Percentiles rank a stretch among this genome's conserved stretches.
These are phyloP conservation scores for Verruconis gallopava DNA, from an alignment of 2,329 filamentous ascomycete species.

Conservation along the genomic window DNA sequence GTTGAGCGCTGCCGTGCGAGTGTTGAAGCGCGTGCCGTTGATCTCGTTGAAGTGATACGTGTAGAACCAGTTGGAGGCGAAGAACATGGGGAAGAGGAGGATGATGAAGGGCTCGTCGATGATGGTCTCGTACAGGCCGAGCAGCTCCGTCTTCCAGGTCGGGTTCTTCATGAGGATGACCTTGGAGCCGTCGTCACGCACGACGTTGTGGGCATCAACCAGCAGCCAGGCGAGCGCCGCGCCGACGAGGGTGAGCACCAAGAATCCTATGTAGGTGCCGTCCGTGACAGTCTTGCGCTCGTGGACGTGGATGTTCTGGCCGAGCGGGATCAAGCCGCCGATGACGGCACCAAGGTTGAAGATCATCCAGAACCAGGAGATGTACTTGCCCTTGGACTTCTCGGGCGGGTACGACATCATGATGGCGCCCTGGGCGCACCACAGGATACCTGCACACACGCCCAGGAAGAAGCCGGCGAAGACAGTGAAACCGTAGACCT, in stretches of 20 bases:
- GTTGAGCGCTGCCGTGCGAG: slow-evolving; percentile 64
- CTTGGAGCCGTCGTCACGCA: slow-evolving; percentile 62
- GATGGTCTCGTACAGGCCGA: slow-evolving; percentile 63
- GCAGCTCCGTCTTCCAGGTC: slow-evolving; percentile 67
- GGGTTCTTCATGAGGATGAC: slow-evolving; percentile 87
- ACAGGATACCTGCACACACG: slow-evolving; percentile 66
- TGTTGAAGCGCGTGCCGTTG: slow-evolving; percentile 58
- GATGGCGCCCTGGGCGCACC: slow-evolving; percentile 72
- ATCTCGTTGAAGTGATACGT: slow-evolving; percentile 67
- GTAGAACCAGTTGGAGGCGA: slow-evolving; percentile 69
- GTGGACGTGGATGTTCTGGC: slow-evolving; percentile 52
- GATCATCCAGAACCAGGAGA: slow-evolving; percentile 87
- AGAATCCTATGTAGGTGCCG: slow-evolving; percentile 79
- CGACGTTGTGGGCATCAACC: slow-evolving; percentile 56
- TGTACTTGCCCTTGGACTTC: slow-evolving; percentile 71
- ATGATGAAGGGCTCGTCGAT: slow-evolving; percentile 58
- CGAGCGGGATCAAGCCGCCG: slow-evolving; percentile 64
- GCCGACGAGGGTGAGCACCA: slow-evolving; percentile 66
- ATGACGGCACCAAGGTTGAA: slow-evolving; percentile 89
- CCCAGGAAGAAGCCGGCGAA: slow-evolving; percentile 67
- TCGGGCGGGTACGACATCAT: slow-evolving; percentile 86
- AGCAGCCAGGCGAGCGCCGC: slow-evolving; percentile 57
- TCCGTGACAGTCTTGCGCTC: slow-evolving; percentile 45
- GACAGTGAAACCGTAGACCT: slow-evolving; percentile 57
- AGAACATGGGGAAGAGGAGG: slow-evolving; percentile 69